Evolutionary conservation across 108 stramenopile genomes (phyloP), one percentile per base, ranked within the genome.

Genomic region (Cyclotella cryptica): DNA sequence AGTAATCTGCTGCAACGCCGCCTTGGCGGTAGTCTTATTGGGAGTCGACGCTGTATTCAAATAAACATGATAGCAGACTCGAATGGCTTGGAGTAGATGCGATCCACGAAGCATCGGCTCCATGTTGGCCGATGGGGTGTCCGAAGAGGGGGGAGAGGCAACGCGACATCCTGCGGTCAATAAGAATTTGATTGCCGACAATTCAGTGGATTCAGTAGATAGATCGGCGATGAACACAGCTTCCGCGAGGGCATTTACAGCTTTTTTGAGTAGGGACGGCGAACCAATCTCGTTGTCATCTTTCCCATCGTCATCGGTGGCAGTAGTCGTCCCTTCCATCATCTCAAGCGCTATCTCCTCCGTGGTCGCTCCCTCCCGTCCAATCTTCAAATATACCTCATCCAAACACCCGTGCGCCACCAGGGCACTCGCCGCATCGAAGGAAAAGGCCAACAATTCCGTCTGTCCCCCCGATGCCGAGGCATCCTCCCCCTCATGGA

Each of bases 11-110:
- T 96, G 95, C 47, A 99, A 81, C 15, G 96, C 86, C 28, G 98
- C 99, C 77, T 96, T 85, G 47, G 99, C 99, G 0, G 98, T 98
- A 24, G 94, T 98, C 72, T 93, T 92, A 85, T 97, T 98, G 58
- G 97, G 86, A 18, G 81, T 66, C 41, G 86, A 87, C 30, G 75
- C 88, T 7, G 97, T 97, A 55, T 91, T 90, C 27, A 98, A 77
- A 72, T 95, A 97, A 28, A 98, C 87, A 66, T 98, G 96, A 83
- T 96, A 98, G 62, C 96, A 84, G 5, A 97, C 86, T 35, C 97
- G 90, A 70, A 99, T 92, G 30, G 98, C 87, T 64, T 92, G 92
- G 41, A 98, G 90, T 43, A 99, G 75, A 70, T 96, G 87, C 27
- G 85, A 85, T 47, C 95, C 97, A 22, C 88, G 94, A 42, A 98